phyloP scores from a whole-genome alignment of 73 alveolate species.

The Tetrahymena thermophila region DNA sequence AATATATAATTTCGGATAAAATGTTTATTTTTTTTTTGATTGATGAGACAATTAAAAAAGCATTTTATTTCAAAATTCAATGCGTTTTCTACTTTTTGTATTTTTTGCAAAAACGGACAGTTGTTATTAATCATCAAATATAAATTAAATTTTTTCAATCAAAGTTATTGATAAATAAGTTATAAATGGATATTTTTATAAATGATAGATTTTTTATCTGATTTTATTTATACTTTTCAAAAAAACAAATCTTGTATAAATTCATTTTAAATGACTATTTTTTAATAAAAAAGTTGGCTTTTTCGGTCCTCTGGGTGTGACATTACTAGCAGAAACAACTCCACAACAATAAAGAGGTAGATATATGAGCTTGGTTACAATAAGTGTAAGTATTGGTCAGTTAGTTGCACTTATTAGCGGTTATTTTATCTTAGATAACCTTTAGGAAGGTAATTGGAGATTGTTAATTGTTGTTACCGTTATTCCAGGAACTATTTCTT shows the following conservation, averaged over 20 bases:
- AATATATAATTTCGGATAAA: neutral
- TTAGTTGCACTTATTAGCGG: conserved; percentile 21
- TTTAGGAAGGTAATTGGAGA: conserved; percentile 34
- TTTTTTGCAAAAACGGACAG: neutral
- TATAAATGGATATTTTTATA: too few relatives aligned
- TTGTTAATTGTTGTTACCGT: neutral
- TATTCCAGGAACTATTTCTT: conserved; percentile 26
- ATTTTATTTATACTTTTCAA: too few relatives aligned
- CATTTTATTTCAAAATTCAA: neutral
- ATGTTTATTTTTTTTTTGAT: too few relatives aligned
- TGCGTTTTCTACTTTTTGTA: neutral
- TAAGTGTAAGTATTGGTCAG: conserved; percentile 30
- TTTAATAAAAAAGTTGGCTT: conserved; percentile 16
- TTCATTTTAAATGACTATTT: neutral
- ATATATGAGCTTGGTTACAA: conserved; percentile 20
- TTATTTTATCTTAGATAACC: conserved; percentile 5
- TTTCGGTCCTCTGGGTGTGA: conserved; percentile 37
- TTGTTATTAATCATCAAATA: neutral
- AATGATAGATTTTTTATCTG: too few relatives aligned
- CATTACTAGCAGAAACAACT: conserved; percentile 21
- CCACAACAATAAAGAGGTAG: conserved; percentile 23
- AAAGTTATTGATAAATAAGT: too few relatives aligned
- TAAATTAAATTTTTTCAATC: too few relatives aligned
- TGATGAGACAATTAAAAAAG: neutral
- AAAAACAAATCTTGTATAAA: too few relatives aligned